Evolutionary conservation across 768 basidiomycete genomes (phyloP).

Genomic region (Kwoniella sp.): DNA sequence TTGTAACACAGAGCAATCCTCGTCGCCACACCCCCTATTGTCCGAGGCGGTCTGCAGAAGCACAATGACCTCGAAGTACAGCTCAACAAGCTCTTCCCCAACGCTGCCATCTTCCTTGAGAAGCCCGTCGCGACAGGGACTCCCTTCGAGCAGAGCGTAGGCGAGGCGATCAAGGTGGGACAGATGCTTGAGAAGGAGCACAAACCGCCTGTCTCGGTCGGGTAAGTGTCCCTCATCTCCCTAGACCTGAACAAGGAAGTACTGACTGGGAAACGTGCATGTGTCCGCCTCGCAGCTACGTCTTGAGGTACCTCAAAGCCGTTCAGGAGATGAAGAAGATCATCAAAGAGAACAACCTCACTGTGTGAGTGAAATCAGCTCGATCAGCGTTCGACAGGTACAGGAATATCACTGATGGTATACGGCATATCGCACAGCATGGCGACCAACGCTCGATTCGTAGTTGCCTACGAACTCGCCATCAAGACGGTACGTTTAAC

Average conservation of each 20-base stretch:
- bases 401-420: background rate
- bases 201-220: constrained; percentile 76
- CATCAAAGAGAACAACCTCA: constrained; percentile 86
- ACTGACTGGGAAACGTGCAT: too few species aligned
- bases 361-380: constrained; percentile 60
- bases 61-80: constrained; percentile 83
- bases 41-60: constrained; percentile 71
- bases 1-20: constrained; percentile 67
- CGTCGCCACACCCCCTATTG: constrained; percentile 87
- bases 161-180: constrained; percentile 70
- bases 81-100: constrained; percentile 80
- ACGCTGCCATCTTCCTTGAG: constrained; percentile 83
- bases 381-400: background rate
- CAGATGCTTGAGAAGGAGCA: constrained; percentile 69
- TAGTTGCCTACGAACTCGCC: constrained; percentile 44
- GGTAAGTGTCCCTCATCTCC: constrained; percentile 53
- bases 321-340: constrained; percentile 95
- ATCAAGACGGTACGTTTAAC: constrained; percentile 44
- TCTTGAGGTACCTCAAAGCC: constrained; percentile 87
- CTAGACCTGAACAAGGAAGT: background rate
- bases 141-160: constrained; percentile 51
- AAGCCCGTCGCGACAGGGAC: constrained; percentile 87
- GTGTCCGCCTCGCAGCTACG: constrained; percentile 59
- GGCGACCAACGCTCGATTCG: constrained; percentile 39
- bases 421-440: constrained; percentile 23